phyloP scores from a whole-genome alignment of 192 early-diverging fungal species.

The Entomortierella parvispora region DNA sequence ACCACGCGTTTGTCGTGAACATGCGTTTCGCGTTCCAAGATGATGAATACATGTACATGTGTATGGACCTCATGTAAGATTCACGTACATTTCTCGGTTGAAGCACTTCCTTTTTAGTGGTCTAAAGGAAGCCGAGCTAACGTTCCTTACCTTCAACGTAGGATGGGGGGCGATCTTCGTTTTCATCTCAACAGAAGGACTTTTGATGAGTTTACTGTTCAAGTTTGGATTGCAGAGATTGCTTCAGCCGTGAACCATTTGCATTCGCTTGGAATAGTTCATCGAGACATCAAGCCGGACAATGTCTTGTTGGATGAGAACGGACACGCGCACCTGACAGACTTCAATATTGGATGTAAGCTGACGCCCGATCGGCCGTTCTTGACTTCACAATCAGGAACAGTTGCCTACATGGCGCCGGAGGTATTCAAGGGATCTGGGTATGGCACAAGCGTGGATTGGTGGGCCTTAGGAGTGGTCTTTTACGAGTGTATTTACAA shows the following conservation, averaged over 20 bases:
- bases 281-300: slow-evolving; percentile 94
- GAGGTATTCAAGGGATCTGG: slow-evolving; percentile 76
- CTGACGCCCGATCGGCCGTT: slow-evolving; percentile 62
- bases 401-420: slow-evolving; percentile 92
- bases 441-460: slow-evolving; percentile 92
- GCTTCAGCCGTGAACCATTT: slow-evolving; percentile 84
- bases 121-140: neutral
- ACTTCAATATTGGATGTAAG: slow-evolving; percentile 95
- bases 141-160: slow-evolving; percentile 7
- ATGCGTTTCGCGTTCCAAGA: slow-evolving; percentile 94
- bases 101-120: slow-evolving; percentile 2
- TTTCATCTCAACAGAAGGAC: slow-evolving; percentile 79
- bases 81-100: too few relatives aligned
- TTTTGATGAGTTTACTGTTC: slow-evolving; percentile 80
- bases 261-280: slow-evolving; percentile 85
- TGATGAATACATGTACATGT: slow-evolving; percentile 89
- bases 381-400: slow-evolving; percentile 89
- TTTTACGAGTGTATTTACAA: slow-evolving; percentile 89
- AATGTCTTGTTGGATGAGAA: slow-evolving; percentile 80
- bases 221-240: slow-evolving; percentile 90
- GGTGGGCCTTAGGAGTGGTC: slow-evolving; percentile 94
- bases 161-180: slow-evolving; percentile 86
- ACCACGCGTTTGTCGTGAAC: slow-evolving; percentile 76
- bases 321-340: slow-evolving; percentile 92
- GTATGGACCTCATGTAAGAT: slow-evolving; percentile 84